Conservation (phyloP, 2,329 filamentous ascomycete species). For the Madurella mycetomatis region DNA sequence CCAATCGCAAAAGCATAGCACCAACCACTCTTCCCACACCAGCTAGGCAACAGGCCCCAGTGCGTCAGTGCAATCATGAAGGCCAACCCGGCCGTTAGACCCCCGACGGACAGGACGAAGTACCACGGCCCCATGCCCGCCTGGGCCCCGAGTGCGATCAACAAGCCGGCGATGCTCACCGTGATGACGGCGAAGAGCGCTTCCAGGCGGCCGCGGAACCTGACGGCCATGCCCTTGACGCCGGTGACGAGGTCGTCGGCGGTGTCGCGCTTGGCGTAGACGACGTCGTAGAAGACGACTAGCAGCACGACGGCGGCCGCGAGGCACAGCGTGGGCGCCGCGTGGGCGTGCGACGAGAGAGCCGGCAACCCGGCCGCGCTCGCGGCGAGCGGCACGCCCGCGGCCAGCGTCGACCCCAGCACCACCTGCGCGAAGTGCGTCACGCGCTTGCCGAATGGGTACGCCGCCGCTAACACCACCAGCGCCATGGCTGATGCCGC, state of each 20-base stretch:
- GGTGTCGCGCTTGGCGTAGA: slow-evolving; percentile 36
- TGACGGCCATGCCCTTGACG: slow-evolving; percentile 29
- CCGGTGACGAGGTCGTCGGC: slow-evolving; percentile 34
- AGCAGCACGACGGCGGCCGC: slow-evolving; percentile 23
- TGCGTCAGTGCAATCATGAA: background rate
- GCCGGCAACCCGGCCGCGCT: slow-evolving; percentile 11
- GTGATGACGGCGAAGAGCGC: background rate
- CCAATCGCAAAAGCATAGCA: background rate
- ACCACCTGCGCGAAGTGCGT: slow-evolving; percentile 50
- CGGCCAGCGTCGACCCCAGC: slow-evolving; percentile 43
- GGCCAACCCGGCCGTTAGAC: background rate
- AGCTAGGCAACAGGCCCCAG: background rate
- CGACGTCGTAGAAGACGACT: slow-evolving; percentile 33
- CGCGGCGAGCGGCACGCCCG: background rate
- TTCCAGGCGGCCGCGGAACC: background rate
- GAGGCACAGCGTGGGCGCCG: background rate
- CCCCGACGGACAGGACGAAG: background rate
- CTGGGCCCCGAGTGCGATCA: background rate
- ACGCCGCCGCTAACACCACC: slow-evolving; percentile 27
- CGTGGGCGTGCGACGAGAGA: slow-evolving; percentile 16
- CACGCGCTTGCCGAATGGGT: slow-evolving; percentile 49
- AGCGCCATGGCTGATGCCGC: background rate
- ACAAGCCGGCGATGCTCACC: background rate
- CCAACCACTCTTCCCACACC: background rate
- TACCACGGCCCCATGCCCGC: background rate